A percentile compares a stretch with the other conserved stretches of the same genome.
These are phyloP conservation scores for Acmispon strigosus DNA, from an alignment of 306 rosid species.

Conservation along the genomic window DNA sequence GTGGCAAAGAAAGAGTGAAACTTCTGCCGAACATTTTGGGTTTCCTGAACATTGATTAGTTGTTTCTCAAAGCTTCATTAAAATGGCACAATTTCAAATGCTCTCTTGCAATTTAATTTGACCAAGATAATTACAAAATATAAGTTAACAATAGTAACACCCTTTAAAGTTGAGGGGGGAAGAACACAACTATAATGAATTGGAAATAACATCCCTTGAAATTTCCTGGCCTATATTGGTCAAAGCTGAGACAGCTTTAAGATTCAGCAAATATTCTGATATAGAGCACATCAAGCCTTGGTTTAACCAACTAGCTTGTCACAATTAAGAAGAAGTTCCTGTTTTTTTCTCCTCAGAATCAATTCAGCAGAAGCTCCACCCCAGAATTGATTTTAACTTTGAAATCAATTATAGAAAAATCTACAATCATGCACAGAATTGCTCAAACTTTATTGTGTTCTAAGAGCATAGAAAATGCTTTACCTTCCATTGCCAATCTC, in stretches of 20 bases:
- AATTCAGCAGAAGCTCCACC: too few relatives aligned
- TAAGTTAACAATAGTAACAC: neutral
- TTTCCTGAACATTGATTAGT: neutral
- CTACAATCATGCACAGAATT: neutral
- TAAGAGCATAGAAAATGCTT: neutral
- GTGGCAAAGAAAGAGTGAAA: neutral
- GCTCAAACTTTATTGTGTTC: neutral
- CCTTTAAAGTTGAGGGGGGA: neutral
- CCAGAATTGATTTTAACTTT: too few relatives aligned
- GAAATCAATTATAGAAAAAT: too few relatives aligned
- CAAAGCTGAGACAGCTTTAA: neutral
- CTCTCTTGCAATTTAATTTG: neutral
- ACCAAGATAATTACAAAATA: neutral
- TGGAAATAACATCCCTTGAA: neutral
- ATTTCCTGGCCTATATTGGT: neutral
- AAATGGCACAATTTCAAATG: neutral
- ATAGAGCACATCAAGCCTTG: neutral
- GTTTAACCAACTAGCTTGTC: neutral
- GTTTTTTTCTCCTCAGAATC: too few relatives aligned
- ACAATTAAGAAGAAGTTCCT: neutral
- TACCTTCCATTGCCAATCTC: conserved; percentile 89
- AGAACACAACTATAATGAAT: neutral
- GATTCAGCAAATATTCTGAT: neutral
- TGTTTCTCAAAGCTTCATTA: neutral
- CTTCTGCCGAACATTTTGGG: neutral